These are phyloP conservation scores for Nemania serpens DNA, from an alignment of 2,329 filamentous ascomycete species.

Conservation along the genomic window DNA sequence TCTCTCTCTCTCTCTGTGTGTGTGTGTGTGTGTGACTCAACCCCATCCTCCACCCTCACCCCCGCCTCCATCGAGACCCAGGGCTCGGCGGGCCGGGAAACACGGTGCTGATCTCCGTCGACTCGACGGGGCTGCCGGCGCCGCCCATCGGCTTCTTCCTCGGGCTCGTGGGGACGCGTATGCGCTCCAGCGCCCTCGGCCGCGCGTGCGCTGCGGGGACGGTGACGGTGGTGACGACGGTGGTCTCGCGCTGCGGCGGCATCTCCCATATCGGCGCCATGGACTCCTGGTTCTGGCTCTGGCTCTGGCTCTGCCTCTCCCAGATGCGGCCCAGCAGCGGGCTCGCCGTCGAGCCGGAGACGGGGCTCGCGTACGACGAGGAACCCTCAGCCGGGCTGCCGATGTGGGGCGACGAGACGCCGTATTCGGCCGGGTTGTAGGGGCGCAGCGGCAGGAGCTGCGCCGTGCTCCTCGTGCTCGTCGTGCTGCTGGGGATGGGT, in stretches of 20 bases:
- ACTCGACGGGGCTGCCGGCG: constrained; percentile 40
- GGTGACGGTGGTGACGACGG: neutral
- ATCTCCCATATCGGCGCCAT: constrained; percentile 35
- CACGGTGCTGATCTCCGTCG: constrained; percentile 36
- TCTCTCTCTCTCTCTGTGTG: too few species aligned
- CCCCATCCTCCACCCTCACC: neutral
- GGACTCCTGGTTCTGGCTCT: constrained; percentile 2
- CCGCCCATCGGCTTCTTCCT: constrained; percentile 22
- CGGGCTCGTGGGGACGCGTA: constrained; percentile 26
- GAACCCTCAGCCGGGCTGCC: constrained; percentile 17
- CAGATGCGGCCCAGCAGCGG: constrained; percentile 38
- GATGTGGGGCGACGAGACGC: constrained; percentile 29
- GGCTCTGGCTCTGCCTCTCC: constrained; percentile 29
- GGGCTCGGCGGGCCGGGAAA: constrained; percentile 38
- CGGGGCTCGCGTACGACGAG: constrained; percentile 35
- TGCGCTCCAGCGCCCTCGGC: constrained; percentile 26
- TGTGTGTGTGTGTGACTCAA: too few species aligned
- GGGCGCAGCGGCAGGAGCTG: constrained; percentile 40
- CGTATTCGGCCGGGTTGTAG: constrained; percentile 42
- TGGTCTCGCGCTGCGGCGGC: constrained; percentile 26
- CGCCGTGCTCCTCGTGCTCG: constrained; percentile 39
- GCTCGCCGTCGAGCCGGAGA: constrained; percentile 38
- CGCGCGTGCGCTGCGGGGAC: constrained; percentile 3
- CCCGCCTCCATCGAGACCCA: constrained; percentile 9
- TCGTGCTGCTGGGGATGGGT: constrained; percentile 38